These are phyloP conservation scores for Argentina anserina DNA, from an alignment of 306 rosid genomes.

Conservation along the genomic window DNA sequence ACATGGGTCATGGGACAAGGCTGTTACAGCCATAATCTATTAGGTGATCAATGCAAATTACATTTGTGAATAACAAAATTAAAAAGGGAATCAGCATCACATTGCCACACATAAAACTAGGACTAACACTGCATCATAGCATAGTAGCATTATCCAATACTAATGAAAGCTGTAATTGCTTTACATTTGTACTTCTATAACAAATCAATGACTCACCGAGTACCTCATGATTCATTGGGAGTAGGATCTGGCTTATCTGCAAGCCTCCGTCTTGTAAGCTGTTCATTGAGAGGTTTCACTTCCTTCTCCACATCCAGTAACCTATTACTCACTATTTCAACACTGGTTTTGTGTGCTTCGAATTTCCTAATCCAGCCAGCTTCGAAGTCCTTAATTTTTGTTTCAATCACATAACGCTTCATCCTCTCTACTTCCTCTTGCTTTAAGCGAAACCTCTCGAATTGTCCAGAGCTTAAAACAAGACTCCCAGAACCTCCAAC, in stretches of 20 bases:
- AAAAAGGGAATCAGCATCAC: neutral
- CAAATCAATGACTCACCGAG: conserved; percentile 30
- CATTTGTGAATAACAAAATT: neutral
- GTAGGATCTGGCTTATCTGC: conserved; percentile 34
- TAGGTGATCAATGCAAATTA: neutral
- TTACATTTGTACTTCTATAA: neutral
- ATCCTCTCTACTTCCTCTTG: conserved; percentile 79
- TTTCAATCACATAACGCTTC: conserved; percentile 38
- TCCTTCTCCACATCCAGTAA: conserved; percentile 41
- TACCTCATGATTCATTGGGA: conserved; percentile 33
- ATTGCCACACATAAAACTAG: neutral
- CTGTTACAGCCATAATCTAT: neutral
- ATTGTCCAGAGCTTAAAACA: conserved; percentile 69
- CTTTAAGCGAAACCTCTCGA: conserved; percentile 62
- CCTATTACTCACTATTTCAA: conserved; percentile 40
- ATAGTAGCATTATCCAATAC: neutral
- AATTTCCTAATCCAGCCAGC: conserved; percentile 38
- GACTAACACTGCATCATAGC: neutral
- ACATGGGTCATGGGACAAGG: neutral
- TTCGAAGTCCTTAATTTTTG: conserved; percentile 48
- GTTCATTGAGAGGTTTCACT: conserved; percentile 49
- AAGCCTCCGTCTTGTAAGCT: conserved; percentile 33
- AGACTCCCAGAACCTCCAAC: conserved; percentile 91
- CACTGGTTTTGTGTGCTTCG: conserved; percentile 28
- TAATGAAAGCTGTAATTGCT: neutral